Evolutionary conservation across 2,329 filamentous ascomycete genomes (phyloP).

Genomic region (Plectosphaerella cucumerina): DNA sequence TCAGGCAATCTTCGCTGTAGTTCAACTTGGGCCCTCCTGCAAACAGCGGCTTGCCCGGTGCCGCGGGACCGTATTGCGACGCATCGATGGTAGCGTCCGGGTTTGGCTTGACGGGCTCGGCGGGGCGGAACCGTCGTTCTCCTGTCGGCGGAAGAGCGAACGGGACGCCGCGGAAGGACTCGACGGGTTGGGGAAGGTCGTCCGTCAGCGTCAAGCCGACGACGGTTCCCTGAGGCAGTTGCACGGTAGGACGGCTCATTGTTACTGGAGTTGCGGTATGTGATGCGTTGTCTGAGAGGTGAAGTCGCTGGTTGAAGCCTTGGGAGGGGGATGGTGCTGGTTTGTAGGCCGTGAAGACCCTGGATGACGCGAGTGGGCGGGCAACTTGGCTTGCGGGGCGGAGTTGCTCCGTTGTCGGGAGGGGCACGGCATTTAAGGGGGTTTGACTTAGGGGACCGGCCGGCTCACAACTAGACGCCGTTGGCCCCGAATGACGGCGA

Average conservation of each 20-base stretch:
- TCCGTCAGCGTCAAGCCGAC: slow-evolving; percentile 26
- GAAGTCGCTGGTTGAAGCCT: too few relatives aligned
- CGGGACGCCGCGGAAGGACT: slow-evolving; percentile 46
- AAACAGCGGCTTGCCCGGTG: slow-evolving; percentile 21
- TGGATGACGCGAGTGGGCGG: too few relatives aligned
- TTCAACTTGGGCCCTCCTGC: slow-evolving; percentile 17
- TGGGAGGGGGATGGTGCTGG: too few relatives aligned
- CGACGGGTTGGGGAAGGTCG: slow-evolving; percentile 33
- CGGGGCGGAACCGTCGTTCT: slow-evolving; percentile 41
- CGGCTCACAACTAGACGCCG: too few relatives aligned
- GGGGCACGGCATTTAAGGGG: too few relatives aligned
- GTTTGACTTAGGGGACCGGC: too few relatives aligned
- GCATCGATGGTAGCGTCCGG: slow-evolving; percentile 23
- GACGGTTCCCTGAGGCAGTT: slow-evolving; percentile 34
- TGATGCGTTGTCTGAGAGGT: too few relatives aligned
- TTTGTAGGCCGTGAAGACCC: too few relatives aligned
- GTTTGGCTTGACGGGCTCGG: slow-evolving; percentile 25
- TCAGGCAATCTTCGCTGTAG: slow-evolving; percentile 47
- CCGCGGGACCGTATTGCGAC: slow-evolving; percentile 30
- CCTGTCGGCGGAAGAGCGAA: slow-evolving; percentile 35
- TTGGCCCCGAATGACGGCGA: too few relatives aligned
- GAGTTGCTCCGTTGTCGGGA: too few relatives aligned
- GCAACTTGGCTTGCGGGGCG: too few relatives aligned
- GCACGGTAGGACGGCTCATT: slow-evolving; percentile 4
- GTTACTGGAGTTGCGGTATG: too few relatives aligned